Conservation (phyloP, 768 basidiomycete genomes). For the Amanita fuliginea region DNA sequence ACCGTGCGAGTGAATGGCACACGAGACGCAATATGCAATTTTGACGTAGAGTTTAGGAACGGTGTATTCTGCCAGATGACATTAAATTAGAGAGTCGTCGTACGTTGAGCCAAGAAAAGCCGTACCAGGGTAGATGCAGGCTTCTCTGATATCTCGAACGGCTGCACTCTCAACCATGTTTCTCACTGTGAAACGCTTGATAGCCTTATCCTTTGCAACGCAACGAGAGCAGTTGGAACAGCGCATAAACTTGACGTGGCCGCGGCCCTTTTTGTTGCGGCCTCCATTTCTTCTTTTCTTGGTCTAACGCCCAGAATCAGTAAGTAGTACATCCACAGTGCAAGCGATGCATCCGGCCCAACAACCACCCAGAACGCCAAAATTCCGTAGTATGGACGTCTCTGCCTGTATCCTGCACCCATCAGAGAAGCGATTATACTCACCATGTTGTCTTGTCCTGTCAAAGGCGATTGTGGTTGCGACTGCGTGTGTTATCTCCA, state of each 20-base stretch:
- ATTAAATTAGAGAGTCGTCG: neutral
- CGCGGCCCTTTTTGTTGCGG: conserved; percentile 99
- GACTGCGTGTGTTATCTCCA: conserved; percentile 14
- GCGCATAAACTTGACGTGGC: conserved; percentile 88
- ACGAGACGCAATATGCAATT: conserved; percentile 97
- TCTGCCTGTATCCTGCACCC: neutral
- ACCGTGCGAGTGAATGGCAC: conserved; percentile 99
- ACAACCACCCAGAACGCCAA: conserved; percentile 13
- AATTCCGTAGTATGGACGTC: conserved; percentile 7
- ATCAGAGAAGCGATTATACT: conserved; percentile 12
- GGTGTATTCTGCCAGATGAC: conserved; percentile 60
- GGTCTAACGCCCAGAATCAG: conserved; percentile 36
- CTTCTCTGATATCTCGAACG: conserved; percentile 94
- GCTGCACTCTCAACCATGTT: conserved; percentile 99
- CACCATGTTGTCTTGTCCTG: conserved; percentile 29
- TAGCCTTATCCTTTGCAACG: conserved; percentile 98
- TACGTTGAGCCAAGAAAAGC: conserved; percentile 11
- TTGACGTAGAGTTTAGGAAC: conserved; percentile 98
- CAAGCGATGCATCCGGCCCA: conserved; percentile 25
- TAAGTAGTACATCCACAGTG: conserved; percentile 21
- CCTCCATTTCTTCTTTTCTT: conserved; percentile 99
- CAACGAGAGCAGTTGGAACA: conserved; percentile 99
- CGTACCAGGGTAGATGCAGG: conserved; percentile 84
- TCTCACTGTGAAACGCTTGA: conserved; percentile 98
- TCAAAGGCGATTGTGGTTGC: conserved; percentile 28